These are phyloP conservation scores for Zymoseptoria passerinii DNA, from an alignment of 2,329 filamentous ascomycete species.

Conservation along the genomic window DNA sequence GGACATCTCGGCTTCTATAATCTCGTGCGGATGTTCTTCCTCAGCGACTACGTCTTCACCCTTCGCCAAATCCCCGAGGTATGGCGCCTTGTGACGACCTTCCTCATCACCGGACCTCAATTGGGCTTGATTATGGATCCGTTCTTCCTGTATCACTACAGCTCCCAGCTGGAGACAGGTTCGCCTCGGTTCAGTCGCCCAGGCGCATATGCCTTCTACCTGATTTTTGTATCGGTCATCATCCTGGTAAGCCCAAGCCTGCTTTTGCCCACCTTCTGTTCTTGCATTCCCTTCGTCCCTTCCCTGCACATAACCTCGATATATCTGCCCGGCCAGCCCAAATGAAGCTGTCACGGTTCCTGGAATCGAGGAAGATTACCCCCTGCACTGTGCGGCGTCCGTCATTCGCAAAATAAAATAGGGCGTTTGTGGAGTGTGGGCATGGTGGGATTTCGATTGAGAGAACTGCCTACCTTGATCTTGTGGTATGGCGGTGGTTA, in stretches of 20 bases:
- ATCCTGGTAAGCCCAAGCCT: conserved; percentile 61
- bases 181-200: conserved; percentile 64
- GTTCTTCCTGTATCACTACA: conserved; percentile 71
- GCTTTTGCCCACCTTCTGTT: conserved; percentile 9
- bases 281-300: conserved; percentile 18
- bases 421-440: conserved; percentile 41
- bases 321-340: conserved; percentile 47
- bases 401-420: conserved; percentile 44
- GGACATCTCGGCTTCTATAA: conserved; percentile 52
- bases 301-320: conserved; percentile 45
- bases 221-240: conserved; percentile 61
- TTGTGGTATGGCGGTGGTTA: conserved; percentile 47
- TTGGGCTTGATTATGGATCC: conserved; percentile 61
- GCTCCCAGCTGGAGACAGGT: conserved; percentile 62
- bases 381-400: conserved; percentile 41
- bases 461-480: conserved; percentile 48
- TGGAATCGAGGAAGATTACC: conserved; percentile 48
- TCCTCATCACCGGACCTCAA: conserved; percentile 49
- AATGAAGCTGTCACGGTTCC: conserved; percentile 47
- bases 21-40: conserved; percentile 47
- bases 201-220: conserved; percentile 73
- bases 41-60: conserved; percentile 33
- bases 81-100: conserved; percentile 52
- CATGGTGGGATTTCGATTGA: conserved; percentile 46
- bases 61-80: conserved; percentile 52